Evolutionary conservation across 2,329 filamentous ascomycete genomes (phyloP).

Genomic region (Podosphaera xanthii): DNA sequence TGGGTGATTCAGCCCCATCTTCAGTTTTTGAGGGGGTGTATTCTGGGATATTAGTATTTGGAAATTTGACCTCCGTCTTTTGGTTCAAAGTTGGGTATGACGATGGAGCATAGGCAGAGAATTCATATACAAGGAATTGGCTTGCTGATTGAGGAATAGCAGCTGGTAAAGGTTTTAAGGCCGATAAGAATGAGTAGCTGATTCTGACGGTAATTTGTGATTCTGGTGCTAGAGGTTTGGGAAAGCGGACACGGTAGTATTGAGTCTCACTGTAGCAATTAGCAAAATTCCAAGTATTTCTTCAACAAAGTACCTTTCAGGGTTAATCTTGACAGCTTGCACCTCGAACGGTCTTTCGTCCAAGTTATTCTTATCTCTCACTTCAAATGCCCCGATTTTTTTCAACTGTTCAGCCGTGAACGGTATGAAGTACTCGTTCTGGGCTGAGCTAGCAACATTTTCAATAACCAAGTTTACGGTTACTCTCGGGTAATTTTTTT

Average conservation of each 20-base stretch:
- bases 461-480: conserved; percentile 85
- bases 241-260: conserved; percentile 68
- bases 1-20: conserved; percentile 36
- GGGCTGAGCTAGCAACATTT: conserved; percentile 57
- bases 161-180: conserved; percentile 61
- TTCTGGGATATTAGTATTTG: conserved; percentile 55
- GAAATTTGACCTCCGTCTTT: conserved; percentile 90
- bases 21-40: conserved; percentile 48
- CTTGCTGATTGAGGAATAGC: conserved; percentile 63
- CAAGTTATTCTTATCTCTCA: conserved; percentile 70
- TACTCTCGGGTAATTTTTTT: conserved; percentile 81
- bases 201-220: conserved; percentile 72
- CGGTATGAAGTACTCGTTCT: conserved; percentile 77
- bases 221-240: conserved; percentile 50
- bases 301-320: conserved; percentile 26
- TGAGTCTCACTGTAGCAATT: conserved; percentile 35
- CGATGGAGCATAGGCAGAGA: conserved; percentile 66
- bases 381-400: conserved; percentile 67
- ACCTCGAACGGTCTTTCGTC: conserved; percentile 43
- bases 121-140: conserved; percentile 69
- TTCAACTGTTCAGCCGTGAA: conserved; percentile 58
- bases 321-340: conserved; percentile 41
- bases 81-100: conserved; percentile 76
- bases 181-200: conserved; percentile 57
- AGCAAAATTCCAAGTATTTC: conserved; percentile 5